A percentile compares a stretch with the other conserved stretches of the same genome.
phyloP scores from a whole-genome alignment of 1,284 basidiomycete species.

The Melampsora larici-populina region DNA sequence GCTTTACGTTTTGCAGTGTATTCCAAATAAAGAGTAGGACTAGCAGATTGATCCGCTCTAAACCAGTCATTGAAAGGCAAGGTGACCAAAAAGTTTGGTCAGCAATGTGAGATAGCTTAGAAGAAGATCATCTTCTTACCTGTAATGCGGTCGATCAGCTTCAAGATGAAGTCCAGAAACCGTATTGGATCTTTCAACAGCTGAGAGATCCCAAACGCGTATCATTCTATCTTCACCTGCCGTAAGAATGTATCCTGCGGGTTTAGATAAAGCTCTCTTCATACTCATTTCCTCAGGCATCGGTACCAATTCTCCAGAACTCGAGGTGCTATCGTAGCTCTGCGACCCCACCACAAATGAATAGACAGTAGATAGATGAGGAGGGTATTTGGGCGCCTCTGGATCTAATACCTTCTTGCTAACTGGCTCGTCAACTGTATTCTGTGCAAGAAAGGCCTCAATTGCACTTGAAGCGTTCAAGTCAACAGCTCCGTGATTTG shows the following conservation, averaged over 20 bases:
- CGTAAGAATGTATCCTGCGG: slow-evolving; percentile 69
- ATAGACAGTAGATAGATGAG: slow-evolving; percentile 57
- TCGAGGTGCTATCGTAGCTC: slow-evolving; percentile 61
- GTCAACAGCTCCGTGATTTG: not conserved
- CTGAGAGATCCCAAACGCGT: slow-evolving; percentile 72
- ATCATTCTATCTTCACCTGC: slow-evolving; percentile 78
- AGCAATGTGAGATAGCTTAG: not conserved
- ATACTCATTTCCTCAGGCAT: slow-evolving; percentile 54
- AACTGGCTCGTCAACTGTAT: not conserved
- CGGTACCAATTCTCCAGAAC: slow-evolving; percentile 36
- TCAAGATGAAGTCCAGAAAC: slow-evolving; percentile 69
- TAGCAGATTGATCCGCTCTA: slow-evolving; percentile 41
- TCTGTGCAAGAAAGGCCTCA: slow-evolving; percentile 28
- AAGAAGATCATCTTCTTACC: slow-evolving; percentile 56
- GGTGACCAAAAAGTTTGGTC: not conserved
- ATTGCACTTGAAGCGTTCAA: slow-evolving; percentile 38
- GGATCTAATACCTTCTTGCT: not conserved
- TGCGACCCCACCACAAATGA: slow-evolving; percentile 67
- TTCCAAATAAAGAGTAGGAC: slow-evolving; percentile 42
- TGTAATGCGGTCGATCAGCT: slow-evolving; percentile 66
- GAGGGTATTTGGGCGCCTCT: not conserved
- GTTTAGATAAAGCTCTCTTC: slow-evolving; percentile 44
- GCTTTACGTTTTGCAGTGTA: slow-evolving; percentile 16
- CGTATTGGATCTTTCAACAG: slow-evolving; percentile 67
- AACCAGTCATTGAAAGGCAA: not conserved